Evolutionary conservation across 208 protist species (phyloP), one percentile per base, ranked within the genome.

Genomic region (Leptomonas seymouri): DNA sequence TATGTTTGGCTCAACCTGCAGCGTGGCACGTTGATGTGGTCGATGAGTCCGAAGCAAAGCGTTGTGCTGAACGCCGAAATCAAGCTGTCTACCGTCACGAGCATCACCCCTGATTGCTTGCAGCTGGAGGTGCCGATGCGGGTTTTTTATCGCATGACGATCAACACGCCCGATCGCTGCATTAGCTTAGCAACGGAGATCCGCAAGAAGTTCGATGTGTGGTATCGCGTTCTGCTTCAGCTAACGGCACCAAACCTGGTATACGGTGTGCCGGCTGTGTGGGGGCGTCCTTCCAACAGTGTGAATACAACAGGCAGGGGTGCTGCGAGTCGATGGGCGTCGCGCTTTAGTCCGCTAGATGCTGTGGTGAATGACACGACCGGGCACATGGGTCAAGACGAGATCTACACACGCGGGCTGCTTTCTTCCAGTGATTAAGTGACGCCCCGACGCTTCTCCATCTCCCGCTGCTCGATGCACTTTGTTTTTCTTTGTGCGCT

Each of bases 1-100:
- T 95, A 85, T 70, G 68, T 95, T 12, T 91, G 90, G 84, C 74
- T 95, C 2, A 85, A 95, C 70, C 28, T 86, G 49, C 71, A 80
- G 31, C 71, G 80, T 27, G 82, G 79, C 34, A 74, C 73, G 20
- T 57, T 95, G 7, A 75, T 84, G 75, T 95, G 90, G 87, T 82
- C 80, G 16, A 36, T 56, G 15, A 76, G 72, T 14, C 69, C 80
- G 11, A 75, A 78, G 39, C 50, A 80, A 30, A 75, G 75, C 41
- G 39, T 74, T 23, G 28, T 90, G 42, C 53, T 82, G 30, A 77
- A 82, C 46, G 82, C 82, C 2, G 74, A 89, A 57, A 25, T 95
- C 39, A 81, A 79, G 53, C 56, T 93, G 11, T 71, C 68, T 36
- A 62, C 75, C 12, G 66, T 93, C 23, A 83, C 70, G 9, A 63